Percentiles rank a stretch among this genome's conserved stretches.
phyloP scores from a whole-genome alignment of 2,329 filamentous ascomycete genomes.

The Amylocarpus encephaloides region DNA sequence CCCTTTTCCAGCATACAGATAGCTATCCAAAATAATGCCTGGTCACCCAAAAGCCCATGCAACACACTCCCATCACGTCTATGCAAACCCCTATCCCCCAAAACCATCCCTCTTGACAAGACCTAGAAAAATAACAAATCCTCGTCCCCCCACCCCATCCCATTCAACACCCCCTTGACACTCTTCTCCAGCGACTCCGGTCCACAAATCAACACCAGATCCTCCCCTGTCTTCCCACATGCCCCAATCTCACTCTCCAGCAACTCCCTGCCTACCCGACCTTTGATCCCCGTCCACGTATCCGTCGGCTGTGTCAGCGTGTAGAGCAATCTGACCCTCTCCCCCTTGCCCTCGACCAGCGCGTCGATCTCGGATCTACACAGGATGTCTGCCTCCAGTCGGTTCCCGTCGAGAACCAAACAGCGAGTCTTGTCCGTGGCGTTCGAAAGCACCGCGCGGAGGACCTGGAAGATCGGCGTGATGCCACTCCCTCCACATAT shows the following conservation, averaged over 20 bases:
- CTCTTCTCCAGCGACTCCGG: conserved; percentile 68
- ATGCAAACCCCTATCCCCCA: neutral
- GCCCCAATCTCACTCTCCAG: conserved; percentile 52
- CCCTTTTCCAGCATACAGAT: too few species aligned
- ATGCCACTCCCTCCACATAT: conserved; percentile 84
- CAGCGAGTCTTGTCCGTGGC: conserved; percentile 58
- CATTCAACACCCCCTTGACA: conserved; percentile 48
- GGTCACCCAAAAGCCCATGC: too few species aligned
- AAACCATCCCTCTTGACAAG: neutral
- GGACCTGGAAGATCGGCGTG: conserved; percentile 83
- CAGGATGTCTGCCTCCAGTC: conserved; percentile 73
- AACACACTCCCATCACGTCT: neutral
- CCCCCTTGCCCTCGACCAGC: conserved; percentile 46
- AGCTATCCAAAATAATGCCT: too few species aligned
- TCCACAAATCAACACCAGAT: conserved; percentile 73
- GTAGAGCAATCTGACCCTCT: conserved; percentile 60
- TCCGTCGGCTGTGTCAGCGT: conserved; percentile 59
- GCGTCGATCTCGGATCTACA: conserved; percentile 66
- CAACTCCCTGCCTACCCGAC: conserved; percentile 58
- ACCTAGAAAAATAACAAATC: conserved; percentile 69
- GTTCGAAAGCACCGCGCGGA: conserved; percentile 66
- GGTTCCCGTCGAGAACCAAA: conserved; percentile 72
- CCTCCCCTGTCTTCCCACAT: conserved; percentile 38
- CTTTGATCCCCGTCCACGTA: conserved; percentile 61
- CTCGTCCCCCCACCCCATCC: conserved; percentile 64